Base-by-base conservation (phyloP, 345 rosid species). In the Carallia pectinifolia region DNA sequence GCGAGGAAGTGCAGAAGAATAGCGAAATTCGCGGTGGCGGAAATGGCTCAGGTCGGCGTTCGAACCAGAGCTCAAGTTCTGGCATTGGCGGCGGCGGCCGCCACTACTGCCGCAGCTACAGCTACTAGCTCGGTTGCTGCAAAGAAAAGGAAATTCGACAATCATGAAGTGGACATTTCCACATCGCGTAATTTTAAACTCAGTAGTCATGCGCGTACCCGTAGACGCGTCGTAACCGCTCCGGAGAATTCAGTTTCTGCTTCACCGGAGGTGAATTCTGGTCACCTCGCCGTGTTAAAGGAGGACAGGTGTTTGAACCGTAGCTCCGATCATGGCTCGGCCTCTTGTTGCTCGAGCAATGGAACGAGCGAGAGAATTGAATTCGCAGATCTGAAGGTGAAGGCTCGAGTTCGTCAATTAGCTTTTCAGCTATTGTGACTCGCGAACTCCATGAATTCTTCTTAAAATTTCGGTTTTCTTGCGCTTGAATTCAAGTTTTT, bases 351-450 rank as follows among this genome's bases (percentile, higher is more conserved):
- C 58, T 83, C 86, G 10, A 82, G 85, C 80, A 79, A 79, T 62
- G 82, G 86, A 80, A 78, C 86, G 53, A 75, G 81, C 54, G 83
- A 74, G 70, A 76, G 72, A 50, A 72, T 65, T 40, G 64, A 75
- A 67, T 81, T 73, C 38, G 65, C 76, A 84, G 87, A 89, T 89
- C 85, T 85, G 78, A 81, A 86, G 88, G 89, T 83, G 71, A 36
- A 7, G 31, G 44, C 37, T 62, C 30, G 30, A 68, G 52, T 54
- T 62, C 23, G 23, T 23, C 70, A 54, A 34, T 40, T 15, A 55
- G 60, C 30, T 55, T 55, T 55, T 55, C 33, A 29, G 8, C 12
- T 54, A 6, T 54, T 54, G 29, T n/a, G 29, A n/a, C 12, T 54
- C 59, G 7, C 12, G 31, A 54, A 16, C 18, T 61, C 62, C 56